Evolutionary conservation across 495 filamentous ascomycete species (phyloP), one percentile per base, ranked within the genome.

Genomic region (Corynascus novoguineensis): DNA sequence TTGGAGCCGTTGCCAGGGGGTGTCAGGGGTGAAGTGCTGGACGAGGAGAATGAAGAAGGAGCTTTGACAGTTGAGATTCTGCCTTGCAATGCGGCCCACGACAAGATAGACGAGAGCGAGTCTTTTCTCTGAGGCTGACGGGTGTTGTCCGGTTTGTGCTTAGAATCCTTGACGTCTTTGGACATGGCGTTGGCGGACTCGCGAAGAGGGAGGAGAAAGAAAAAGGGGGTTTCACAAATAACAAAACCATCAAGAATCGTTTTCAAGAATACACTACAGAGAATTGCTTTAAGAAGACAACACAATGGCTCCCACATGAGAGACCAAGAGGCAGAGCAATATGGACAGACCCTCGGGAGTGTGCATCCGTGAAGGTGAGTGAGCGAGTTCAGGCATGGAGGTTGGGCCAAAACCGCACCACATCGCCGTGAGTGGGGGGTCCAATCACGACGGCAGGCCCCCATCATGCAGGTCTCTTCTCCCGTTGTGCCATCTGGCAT

Each of bases 381-480:
- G 40, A n/a, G n/a, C n/a, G 59, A 62, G 58, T 63, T 69, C 64
- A 55, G 67, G 64, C 65, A 50, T 51, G 46, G 60, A 64, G 55
- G 67, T 68, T 70, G 64, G 67, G 67, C 63, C 48, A 65, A 58
- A 68, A 66, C 47, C 24, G 53, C 55, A 63, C 57, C 49, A 58
- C 53, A 52, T 60, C 51, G 60, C 47, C 54, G 57, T 57, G 52
- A 15, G 28, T 49, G 58, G 19, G 65, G 55, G 60, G 48, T 34
- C 67, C 67, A 69, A 69, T 69, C 67, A 69, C 62, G 52, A 29
- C 60, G 61, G 62, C 64, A 65, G 59, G 42, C 55, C 53, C 62
- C 56, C 28, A 59, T 47, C 55, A 53, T 69, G 67, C 65, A 66
- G 63, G 42, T 59, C 22, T 32, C 45, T 55, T 52, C 57, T 47